Percentiles rank a stretch among this genome's conserved stretches.
Evolutionary conservation across 352 stramenopile genomes (phyloP).

Genomic region (Phytophthora fragariaefolia): DNA sequence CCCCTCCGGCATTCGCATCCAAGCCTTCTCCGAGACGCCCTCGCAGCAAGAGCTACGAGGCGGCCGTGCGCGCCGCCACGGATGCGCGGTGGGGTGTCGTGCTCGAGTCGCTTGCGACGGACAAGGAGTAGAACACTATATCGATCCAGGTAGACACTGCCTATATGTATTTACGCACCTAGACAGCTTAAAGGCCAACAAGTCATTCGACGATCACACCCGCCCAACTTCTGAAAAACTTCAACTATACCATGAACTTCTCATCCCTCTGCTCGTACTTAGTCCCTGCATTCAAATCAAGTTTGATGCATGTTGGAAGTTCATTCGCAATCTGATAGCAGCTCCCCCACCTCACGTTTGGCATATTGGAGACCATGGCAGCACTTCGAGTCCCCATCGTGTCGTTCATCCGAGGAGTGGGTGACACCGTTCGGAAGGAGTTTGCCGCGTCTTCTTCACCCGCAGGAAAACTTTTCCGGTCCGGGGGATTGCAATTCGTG

Average conservation of each 20-base stretch:
- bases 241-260: background rate
- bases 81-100: conserved; percentile 39
- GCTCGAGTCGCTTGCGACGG: conserved; percentile 31
- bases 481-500: conserved; percentile 22
- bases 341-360: conserved; percentile 1
- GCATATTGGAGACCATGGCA: conserved; percentile 6
- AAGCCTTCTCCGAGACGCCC: conserved; percentile 17
- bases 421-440: conserved; percentile 20
- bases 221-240: background rate
- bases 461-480: conserved; percentile 27
- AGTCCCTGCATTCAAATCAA: background rate
- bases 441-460: conserved; percentile 14
- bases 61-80: conserved; percentile 28
- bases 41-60: conserved; percentile 39
- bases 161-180: conserved; percentile 39
- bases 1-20: background rate
- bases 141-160: conserved; percentile 8
- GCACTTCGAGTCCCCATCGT: conserved; percentile 26
- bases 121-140: conserved; percentile 32
- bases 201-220: no score
- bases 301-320: background rate
- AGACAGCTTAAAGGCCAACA: conserved; percentile 16
- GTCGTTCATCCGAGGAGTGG: conserved; percentile 29
- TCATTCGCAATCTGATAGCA: background rate
- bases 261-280: conserved; percentile 4